Percentiles rank a stretch among this genome's conserved stretches.
Evolutionary conservation across 768 basidiomycete species (phyloP).

Genomic region (Boletus edulis): DNA sequence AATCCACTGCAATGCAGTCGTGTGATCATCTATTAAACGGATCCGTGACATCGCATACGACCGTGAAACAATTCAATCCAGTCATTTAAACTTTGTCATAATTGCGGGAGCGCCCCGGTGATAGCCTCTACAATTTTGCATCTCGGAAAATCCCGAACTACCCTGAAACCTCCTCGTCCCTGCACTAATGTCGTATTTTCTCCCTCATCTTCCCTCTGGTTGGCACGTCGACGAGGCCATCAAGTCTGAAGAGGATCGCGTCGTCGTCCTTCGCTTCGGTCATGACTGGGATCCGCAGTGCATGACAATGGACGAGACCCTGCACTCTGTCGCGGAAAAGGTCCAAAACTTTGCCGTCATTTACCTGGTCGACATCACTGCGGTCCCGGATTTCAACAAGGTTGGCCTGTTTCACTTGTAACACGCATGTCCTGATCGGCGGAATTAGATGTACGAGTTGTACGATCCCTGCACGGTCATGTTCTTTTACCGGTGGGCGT

Average conservation of each 20-base stretch:
- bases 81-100: slow-evolving; percentile 2
- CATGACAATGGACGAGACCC: slow-evolving; percentile 99
- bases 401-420: slow-evolving; percentile 23
- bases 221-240: slow-evolving; percentile 99
- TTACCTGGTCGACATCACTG: slow-evolving; percentile 91
- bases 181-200: slow-evolving; percentile 76
- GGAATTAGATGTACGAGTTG: slow-evolving; percentile 90
- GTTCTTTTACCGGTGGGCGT: slow-evolving; percentile 92
- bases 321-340: slow-evolving; percentile 89
- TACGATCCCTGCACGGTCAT: slow-evolving; percentile 97
- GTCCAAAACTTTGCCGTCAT: slow-evolving; percentile 99
- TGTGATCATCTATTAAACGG: too few relatives aligned
- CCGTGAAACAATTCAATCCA: too few relatives aligned
- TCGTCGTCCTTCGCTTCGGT: slow-evolving; percentile 93
- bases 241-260: slow-evolving; percentile 94
- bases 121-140: background rate
- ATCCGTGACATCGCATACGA: too few relatives aligned
- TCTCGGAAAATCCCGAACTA: background rate
- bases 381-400: slow-evolving; percentile 99
- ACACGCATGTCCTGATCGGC: background rate
- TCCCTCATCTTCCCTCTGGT: slow-evolving; percentile 84
- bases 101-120: background rate
- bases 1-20: too few relatives aligned
- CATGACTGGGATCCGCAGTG: slow-evolving; percentile 93
- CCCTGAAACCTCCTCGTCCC: background rate